Base-by-base conservation (phyloP, 441 rosid species). In the Croton setiger region DNA sequence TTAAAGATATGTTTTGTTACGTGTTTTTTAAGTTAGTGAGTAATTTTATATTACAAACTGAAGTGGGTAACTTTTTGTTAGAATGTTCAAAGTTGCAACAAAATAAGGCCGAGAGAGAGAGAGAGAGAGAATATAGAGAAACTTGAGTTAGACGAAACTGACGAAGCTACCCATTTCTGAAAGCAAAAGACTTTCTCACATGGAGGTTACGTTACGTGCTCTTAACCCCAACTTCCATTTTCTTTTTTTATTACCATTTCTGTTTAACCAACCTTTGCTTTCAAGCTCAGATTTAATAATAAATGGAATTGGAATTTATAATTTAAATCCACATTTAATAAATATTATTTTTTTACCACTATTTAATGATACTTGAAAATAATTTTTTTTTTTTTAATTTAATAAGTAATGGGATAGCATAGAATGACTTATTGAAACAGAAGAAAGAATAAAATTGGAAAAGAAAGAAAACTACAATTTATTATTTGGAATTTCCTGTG, bases 141-240 rank as follows among this genome's bases (percentile, higher is more conserved):
- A 60, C 67, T 70, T 70, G 36, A 45, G 54, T 10, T 20, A 61
- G 44, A 70, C 74, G 74, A 15, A 75, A 75, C 44, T 60, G 11
- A 33, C 55, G 27, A 0, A 27, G 33, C 47, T 43, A 44, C 47
- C 49, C 51, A 61, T 9, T 64, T 66, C 61, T 39, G 20, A 17
- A 75, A 70, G 68, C 63, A 54, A 73, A 64, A 21, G 43, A 35
- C n/a, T 73, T 27, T 27, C 0, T 58, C 70, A 72, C 75, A 51
- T 71, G 75, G 62, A 18, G 37, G 73, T 60, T 15, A 36, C 67
- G 27, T 52, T 52, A 52, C 55, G 72, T 71, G 66, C 7, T 10
- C 37, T 54, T 37, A 71, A 60, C 53, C 12, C 53, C 12, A 52
- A 55, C 52, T 13, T 45, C 13, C 1, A 37, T 4, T 45, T 10